Base-by-base conservation (phyloP, 225 moss, liverwort and hornwort genomes). In the Sphagnum tenellum region DNA sequence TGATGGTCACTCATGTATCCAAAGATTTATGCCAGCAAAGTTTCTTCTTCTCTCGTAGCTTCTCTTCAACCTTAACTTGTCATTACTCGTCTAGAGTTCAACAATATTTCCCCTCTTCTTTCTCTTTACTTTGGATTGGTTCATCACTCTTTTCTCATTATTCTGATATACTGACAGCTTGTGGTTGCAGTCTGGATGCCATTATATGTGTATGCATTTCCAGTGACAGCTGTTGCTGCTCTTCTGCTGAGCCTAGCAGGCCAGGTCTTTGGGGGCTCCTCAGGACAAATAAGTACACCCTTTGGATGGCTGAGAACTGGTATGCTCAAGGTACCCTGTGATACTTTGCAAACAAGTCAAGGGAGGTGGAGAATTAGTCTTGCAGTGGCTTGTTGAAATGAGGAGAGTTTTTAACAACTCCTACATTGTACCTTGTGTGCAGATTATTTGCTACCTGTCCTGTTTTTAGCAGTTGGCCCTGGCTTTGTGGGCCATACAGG, bases 401-500 rank as follows among this genome's bases (percentile, higher is more conserved):
- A 29, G 1, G 1, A 1, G 29, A 29, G 29, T 29, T 29, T 29
- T 29, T 29, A 29, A 29, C 29, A 29, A 29, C 29, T 29, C 0
- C 29, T 29, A 29, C 29, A 29, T 29, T 29, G 29, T 29, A 29
- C 29, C 57, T 44, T 76, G 64, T 49, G 5, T 75, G 82, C 85
- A 94, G 94, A 85, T 10, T 89, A 76, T 62, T 53, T 72, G 62
- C 50, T 80, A 11, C 69, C 74, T 66, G 82, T 82, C 9, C 7
- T 91, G 62, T 78, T 65, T 64, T 57, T 94, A 75, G 91, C 82
- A 63, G 48, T 86, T 47, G 87, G 83, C 51, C 94, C 94, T 11
- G 94, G 91, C 45, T 66, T 84, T 63, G 63, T 89, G 53, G 82
- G 89, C 57, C 94, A 91, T 66, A 80, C 79, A 44, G 89, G 89